Evolutionary conservation across 495 filamentous ascomycete species (phyloP).

Genomic region (Choiromyces venosus): DNA sequence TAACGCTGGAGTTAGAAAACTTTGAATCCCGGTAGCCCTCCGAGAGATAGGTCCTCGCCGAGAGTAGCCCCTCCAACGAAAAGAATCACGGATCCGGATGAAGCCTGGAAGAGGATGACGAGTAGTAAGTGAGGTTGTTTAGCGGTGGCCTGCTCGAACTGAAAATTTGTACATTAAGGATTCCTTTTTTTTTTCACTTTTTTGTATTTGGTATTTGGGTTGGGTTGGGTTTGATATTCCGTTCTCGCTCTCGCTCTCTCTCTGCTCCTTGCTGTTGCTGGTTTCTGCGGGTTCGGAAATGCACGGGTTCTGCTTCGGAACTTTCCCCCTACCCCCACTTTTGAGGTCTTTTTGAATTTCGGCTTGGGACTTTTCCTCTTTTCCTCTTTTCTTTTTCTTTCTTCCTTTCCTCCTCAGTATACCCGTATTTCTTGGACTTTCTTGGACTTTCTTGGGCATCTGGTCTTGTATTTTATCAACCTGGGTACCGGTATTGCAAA

Average conservation of each 20-base stretch:
- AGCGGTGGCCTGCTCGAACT: not conserved
- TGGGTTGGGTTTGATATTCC: not conserved
- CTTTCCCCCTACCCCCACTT: too few relatives aligned
- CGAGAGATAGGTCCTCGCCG: not conserved
- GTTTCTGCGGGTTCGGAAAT: not conserved
- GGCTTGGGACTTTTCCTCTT: not conserved
- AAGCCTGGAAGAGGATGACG: not conserved
- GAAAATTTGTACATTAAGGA: not conserved
- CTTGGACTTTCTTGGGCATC: not conserved
- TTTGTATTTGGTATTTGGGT: not conserved
- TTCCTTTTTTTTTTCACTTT: too few relatives aligned
- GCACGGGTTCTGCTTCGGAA: not conserved
- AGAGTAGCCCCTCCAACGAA: not conserved
- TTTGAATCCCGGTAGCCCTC: not conserved
- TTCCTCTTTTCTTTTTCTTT: not conserved
- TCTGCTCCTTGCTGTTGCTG: not conserved
- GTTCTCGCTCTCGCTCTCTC: not conserved
- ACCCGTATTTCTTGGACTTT: not conserved
- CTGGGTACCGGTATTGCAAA: not conserved
- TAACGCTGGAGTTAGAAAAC: not conserved
- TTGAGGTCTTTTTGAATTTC: not conserved
- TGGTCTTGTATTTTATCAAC: not conserved
- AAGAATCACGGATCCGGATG: not conserved
- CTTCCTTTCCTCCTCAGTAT: not conserved
- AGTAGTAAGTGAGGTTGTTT: not conserved